These are phyloP conservation scores for Yamadazyma friedrichii DNA, from an alignment of 1,139 yeast species.

Conservation along the genomic window DNA sequence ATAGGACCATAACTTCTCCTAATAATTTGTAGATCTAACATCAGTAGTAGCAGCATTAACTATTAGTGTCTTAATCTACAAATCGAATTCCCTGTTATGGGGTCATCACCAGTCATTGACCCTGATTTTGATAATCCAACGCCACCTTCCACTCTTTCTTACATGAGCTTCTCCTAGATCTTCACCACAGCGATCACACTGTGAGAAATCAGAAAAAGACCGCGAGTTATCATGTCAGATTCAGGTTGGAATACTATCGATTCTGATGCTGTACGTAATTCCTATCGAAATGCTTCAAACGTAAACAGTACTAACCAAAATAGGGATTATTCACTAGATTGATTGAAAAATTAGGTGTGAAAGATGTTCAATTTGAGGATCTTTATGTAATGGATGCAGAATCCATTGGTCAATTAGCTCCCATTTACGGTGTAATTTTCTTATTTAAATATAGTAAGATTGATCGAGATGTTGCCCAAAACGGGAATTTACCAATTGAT, in stretches of 20 bases:
- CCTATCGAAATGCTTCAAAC: not conserved
- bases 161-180: too few species aligned
- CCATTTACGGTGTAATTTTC: constrained; percentile 62
- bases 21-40: too few species aligned
- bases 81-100: too few species aligned
- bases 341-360: constrained; percentile 56
- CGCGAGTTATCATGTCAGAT: constrained; percentile 7
- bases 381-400: constrained; percentile 54
- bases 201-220: not conserved
- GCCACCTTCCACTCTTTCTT: too few species aligned
- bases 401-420: constrained; percentile 37
- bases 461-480: constrained; percentile 29
- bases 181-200: too few species aligned
- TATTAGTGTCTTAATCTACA: too few species aligned
- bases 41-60: too few species aligned
- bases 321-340: constrained; percentile 70
- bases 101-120: too few species aligned
- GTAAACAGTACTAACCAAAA: constrained; percentile 12
- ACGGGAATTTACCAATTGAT: constrained; percentile 34
- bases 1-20: too few species aligned
- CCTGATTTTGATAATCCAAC: too few species aligned
- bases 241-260: constrained; percentile 69
- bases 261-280: constrained; percentile 56
- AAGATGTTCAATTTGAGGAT: constrained; percentile 60
- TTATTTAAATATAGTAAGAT: constrained; percentile 58